A percentile compares a stretch with the other conserved stretches of the same genome.
Evolutionary conservation across 2,329 filamentous ascomycete genomes (phyloP).

Genomic region (Aureobasidium sp.): DNA sequence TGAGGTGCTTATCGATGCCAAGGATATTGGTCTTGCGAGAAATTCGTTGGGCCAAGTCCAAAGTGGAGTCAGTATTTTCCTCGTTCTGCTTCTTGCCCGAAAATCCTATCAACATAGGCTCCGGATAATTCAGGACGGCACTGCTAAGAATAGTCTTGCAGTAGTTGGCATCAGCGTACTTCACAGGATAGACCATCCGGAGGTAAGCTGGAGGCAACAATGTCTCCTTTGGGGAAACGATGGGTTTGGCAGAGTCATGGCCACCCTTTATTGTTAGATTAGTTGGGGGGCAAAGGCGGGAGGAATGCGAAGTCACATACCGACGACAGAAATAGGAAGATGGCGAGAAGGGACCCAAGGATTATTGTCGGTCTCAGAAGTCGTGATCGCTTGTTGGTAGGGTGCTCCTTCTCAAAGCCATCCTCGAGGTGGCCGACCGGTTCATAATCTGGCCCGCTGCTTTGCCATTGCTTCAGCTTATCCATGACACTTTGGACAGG

Average conservation of each 20-base stretch:
- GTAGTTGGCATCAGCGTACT: constrained; percentile 15
- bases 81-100: constrained; percentile 5
- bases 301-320: not conserved
- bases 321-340: constrained; percentile 3
- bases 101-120: constrained; percentile 24
- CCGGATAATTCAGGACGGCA: constrained; percentile 23
- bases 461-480: constrained; percentile 10
- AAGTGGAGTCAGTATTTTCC: not conserved
- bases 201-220: constrained; percentile 13
- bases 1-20: constrained; percentile 8
- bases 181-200: constrained; percentile 13
- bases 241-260: not conserved
- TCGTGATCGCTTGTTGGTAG: not conserved
- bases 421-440: constrained; percentile 4
- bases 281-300: not conserved
- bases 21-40: constrained; percentile 8
- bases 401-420: constrained; percentile 2
- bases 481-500: not conserved
- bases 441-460: constrained; percentile 3
- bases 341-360: not conserved
- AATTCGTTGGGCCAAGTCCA: constrained; percentile 1
- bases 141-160: constrained; percentile 24
- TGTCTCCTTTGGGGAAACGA: not conserved
- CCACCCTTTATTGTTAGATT: constrained; percentile 4
- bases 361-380: not conserved